A percentile compares a stretch with the other conserved stretches of the same genome.
These are phyloP conservation scores for Ramularia endophylla DNA, from an alignment of 2,329 filamentous ascomycete genomes.

Conservation along the genomic window DNA sequence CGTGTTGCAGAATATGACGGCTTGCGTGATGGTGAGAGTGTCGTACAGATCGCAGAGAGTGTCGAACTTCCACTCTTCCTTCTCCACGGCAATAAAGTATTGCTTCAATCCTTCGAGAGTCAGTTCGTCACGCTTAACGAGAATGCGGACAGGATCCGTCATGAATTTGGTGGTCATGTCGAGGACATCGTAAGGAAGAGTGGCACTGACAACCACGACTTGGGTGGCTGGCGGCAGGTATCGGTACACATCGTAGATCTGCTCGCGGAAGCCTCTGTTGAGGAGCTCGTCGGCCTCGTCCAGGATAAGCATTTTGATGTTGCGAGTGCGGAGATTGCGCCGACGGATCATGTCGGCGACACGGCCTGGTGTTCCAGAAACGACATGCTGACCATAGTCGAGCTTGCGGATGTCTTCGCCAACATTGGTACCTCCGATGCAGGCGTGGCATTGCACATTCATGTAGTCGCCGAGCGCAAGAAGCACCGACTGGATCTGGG, in stretches of 20 bases:
- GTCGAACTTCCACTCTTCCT: conserved; percentile 99
- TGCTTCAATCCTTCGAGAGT: conserved; percentile 97
- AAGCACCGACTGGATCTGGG: conserved; percentile 96
- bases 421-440: conserved; percentile 96
- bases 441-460: conserved; percentile 98
- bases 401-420: conserved; percentile 97
- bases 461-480: conserved; percentile 99
- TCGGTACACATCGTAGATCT: conserved; percentile 98
- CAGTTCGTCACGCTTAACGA: conserved; percentile 98
- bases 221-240: conserved; percentile 95
- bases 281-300: conserved; percentile 75
- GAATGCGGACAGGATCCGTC: conserved; percentile 92
- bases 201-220: conserved; percentile 96
- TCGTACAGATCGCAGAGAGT: conserved; percentile 98
- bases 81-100: conserved; percentile 98
- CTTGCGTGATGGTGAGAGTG: conserved; percentile 96
- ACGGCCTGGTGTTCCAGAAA: conserved; percentile 94
- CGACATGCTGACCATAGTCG: conserved; percentile 95
- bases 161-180: conserved; percentile 99
- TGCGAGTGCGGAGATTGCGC: conserved; percentile 63
- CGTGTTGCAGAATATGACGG: conserved; percentile 99
- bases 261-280: conserved; percentile 93
- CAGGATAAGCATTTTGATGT: conserved; percentile 74
- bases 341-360: conserved; percentile 81
- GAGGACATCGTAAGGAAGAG: conserved; percentile 92